A percentile compares a stretch with the other conserved stretches of the same genome.
These are phyloP conservation scores for Ophiognomonia clavigignenti-juglandacearum DNA, from an alignment of 2,329 filamentous ascomycete species.

Conservation along the genomic window DNA sequence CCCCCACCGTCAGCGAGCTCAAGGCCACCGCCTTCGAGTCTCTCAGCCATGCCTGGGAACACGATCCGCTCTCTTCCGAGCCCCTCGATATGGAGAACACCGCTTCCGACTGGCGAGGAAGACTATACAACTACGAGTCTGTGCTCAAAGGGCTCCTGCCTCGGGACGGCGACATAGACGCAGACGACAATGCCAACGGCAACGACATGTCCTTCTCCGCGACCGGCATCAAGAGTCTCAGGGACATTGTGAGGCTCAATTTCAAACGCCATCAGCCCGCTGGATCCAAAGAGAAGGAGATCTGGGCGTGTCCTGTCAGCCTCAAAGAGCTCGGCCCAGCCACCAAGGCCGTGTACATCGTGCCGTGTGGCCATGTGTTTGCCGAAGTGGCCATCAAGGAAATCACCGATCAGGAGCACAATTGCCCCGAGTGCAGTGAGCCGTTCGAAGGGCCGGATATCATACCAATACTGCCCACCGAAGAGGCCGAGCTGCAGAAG, in stretches of 20 bases:
- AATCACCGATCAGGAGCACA: slow-evolving; percentile 50
- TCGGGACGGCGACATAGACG: slow-evolving; percentile 54
- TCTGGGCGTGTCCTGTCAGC: slow-evolving; percentile 82
- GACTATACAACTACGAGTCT: slow-evolving; percentile 92
- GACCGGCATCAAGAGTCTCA: slow-evolving; percentile 68
- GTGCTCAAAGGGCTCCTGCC: slow-evolving; percentile 62
- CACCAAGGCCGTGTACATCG: slow-evolving; percentile 79
- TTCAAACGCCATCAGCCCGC: slow-evolving; percentile 48
- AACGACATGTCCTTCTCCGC: slow-evolving; percentile 36
- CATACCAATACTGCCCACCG: slow-evolving; percentile 73
- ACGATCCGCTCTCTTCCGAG: slow-evolving; percentile 79
- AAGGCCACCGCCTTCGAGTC: slow-evolving; percentile 86
- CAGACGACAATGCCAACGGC: slow-evolving; percentile 44
- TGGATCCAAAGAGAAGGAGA: slow-evolving; percentile 43
- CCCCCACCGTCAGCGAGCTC: slow-evolving; percentile 75
- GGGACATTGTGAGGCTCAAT: slow-evolving; percentile 82
- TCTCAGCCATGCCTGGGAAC: slow-evolving; percentile 79
- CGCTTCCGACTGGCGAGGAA: slow-evolving; percentile 76
- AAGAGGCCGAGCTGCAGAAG: slow-evolving; percentile 64
- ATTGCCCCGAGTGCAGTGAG: slow-evolving; percentile 69
- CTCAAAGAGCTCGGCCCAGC: slow-evolving; percentile 77
- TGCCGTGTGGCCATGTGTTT: slow-evolving; percentile 95
- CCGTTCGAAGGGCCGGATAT: slow-evolving; percentile 69
- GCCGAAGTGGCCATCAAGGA: slow-evolving; percentile 80
- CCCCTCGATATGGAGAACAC: slow-evolving; percentile 64